Conservation (phyloP, 1,284 basidiomycete species). For the Agaricales sp. region DNA sequence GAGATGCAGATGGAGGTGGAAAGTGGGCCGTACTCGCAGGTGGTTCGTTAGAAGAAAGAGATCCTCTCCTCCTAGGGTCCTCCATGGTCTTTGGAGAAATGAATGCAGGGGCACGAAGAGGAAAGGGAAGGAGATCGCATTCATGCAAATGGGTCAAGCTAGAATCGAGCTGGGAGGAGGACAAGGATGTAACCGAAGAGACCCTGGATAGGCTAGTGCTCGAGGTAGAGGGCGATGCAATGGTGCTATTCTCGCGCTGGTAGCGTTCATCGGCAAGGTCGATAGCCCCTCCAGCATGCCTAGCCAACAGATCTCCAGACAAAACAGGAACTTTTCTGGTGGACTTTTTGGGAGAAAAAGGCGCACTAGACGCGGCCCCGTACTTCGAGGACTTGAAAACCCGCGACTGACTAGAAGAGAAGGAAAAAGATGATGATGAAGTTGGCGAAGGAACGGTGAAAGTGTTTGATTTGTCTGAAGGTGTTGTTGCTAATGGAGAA, state of each 20-base stretch:
- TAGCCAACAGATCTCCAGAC: not conserved
- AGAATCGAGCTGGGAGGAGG: too few species aligned
- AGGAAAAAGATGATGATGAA: not conserved
- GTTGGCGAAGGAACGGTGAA: not conserved
- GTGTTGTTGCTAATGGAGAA: not conserved
- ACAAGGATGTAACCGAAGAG: too few species aligned
- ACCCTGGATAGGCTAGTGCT: too few species aligned
- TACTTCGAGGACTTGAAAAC: constrained; percentile 1
- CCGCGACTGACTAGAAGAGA: not conserved
- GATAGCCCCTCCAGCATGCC: not conserved
- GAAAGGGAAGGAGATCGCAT: too few species aligned
- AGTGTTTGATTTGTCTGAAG: not conserved
- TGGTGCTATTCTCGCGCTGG: too few species aligned
- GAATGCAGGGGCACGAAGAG: too few species aligned
- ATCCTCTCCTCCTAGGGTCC: not conserved
- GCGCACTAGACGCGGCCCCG: not conserved
- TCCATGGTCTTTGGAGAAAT: too few species aligned
- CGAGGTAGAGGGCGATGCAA: too few species aligned
- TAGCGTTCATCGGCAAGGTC: not conserved
- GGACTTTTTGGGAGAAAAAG: not conserved
- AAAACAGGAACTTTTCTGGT: not conserved
- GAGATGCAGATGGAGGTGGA: not conserved
- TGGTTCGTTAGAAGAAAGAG: not conserved
- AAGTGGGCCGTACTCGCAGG: not conserved
- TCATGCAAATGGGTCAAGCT: too few species aligned